Conservation (phyloP, 2,329 filamentous ascomycete species). For the Coniochaeta sp. region DNA sequence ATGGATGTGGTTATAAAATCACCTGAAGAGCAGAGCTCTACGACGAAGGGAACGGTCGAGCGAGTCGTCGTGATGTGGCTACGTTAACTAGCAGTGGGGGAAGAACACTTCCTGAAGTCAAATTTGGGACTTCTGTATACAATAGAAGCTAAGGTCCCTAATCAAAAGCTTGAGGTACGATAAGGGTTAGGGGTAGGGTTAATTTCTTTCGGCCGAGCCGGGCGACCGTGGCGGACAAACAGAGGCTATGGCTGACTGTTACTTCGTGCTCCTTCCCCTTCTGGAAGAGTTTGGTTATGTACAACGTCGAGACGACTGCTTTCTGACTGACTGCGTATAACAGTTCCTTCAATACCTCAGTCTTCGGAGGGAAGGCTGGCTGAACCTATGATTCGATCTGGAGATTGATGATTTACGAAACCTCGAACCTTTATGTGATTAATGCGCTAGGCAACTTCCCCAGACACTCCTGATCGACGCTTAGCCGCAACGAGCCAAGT, state of each 20-base stretch:
- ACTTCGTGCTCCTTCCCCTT: background rate
- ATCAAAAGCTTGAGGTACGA: background rate
- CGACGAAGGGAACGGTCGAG: background rate
- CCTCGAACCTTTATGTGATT: background rate
- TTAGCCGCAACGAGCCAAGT: background rate
- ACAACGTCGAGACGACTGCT: background rate
- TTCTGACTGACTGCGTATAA: too few species aligned
- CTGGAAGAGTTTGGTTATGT: background rate
- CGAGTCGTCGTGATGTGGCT: background rate
- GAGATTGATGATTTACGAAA: background rate
- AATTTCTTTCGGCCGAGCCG: too few species aligned
- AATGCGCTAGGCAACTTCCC: background rate
- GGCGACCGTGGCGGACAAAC: too few species aligned
- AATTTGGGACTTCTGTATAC: background rate
- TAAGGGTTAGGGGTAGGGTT: background rate
- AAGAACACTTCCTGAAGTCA: background rate
- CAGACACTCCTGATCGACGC: background rate
- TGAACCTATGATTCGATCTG: too few species aligned
- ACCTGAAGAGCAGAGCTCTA: too few species aligned
- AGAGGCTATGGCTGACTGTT: background rate
- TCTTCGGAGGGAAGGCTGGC: too few species aligned
- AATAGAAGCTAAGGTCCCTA: background rate
- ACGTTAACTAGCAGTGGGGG: background rate
- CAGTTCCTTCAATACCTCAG: too few species aligned
- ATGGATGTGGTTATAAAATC: too few species aligned